These are phyloP conservation scores for Populus trichocarpa DNA, from an alignment of 441 rosid genomes.

Conservation along the genomic window DNA sequence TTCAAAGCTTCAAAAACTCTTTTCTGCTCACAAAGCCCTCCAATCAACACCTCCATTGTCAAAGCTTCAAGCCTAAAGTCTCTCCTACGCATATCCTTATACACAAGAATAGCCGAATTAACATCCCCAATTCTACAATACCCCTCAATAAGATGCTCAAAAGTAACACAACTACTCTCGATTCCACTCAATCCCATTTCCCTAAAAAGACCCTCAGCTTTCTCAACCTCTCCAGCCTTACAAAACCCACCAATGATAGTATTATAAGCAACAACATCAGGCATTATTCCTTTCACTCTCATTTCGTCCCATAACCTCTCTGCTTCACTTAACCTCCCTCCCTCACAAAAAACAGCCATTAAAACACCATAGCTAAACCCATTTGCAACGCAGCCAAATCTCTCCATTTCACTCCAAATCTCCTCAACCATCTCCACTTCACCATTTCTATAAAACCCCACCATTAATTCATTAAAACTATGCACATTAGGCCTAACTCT, in stretches of 20 bases:
- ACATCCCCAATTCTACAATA: slow-evolving; percentile 54
- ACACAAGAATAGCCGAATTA: slow-evolving; percentile 50
- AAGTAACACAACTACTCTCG: slow-evolving; percentile 40
- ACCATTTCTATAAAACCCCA: slow-evolving; percentile 54
- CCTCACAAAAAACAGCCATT: slow-evolving; percentile 50
- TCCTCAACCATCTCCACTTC: slow-evolving; percentile 53
- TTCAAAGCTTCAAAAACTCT: slow-evolving; percentile 52
- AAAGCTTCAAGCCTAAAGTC: slow-evolving; percentile 39
- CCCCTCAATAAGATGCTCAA: slow-evolving; percentile 57
- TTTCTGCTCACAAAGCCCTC: slow-evolving; percentile 36
- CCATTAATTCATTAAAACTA: slow-evolving; percentile 65
- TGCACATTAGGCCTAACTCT: slow-evolving; percentile 50
- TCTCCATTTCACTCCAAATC: slow-evolving; percentile 63
- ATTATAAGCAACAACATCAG: slow-evolving; percentile 20
- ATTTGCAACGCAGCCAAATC: slow-evolving; percentile 38
- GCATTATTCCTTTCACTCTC: slow-evolving; percentile 34
- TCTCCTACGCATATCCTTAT: slow-evolving; percentile 54
- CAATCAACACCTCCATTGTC: slow-evolving; percentile 42
- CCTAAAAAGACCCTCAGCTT: slow-evolving; percentile 48
- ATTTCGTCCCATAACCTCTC: slow-evolving; percentile 64
- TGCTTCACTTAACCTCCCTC: slow-evolving; percentile 53
- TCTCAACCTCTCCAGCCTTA: slow-evolving; percentile 37
- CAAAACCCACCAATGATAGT: slow-evolving; percentile 18
- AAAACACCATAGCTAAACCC: slow-evolving; percentile 49
- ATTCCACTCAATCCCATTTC: slow-evolving; percentile 54